Base-by-base conservation (phyloP, 371 early-diverging fungal genomes). In the Mucor saturninus region DNA sequence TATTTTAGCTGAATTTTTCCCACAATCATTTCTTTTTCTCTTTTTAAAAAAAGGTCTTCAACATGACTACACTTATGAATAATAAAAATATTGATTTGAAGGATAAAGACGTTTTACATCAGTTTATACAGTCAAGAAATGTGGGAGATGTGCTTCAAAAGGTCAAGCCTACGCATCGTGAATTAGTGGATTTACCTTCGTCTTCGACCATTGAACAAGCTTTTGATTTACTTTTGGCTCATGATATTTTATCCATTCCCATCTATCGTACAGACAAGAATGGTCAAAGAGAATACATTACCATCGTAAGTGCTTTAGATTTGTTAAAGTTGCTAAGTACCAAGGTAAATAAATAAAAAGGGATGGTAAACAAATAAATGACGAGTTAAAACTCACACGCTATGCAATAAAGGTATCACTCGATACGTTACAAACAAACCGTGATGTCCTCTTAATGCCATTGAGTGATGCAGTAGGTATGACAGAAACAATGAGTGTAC, bases 161-260 rank as follows among this genome's bases (percentile, higher is more conserved):
- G 42, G 76, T 72, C 32, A 84, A 84, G 64, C 75, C 72, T 7
- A 64, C 64, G 21, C 50, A 57, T 29, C 65, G 77, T 38, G 65
- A 71, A n/a, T 64, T 87, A 38, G 69, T 84, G 13, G 87, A 87
- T 63, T 71, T 87, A 56, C 83, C 82, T 49, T 66, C 73, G 49
- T 79, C 72, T 21, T 76, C 82, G 5, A 85, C 85, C 2, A 74
- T 87, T 53, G 87, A 87, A 66, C 72, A 83, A 49, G 84, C 84
- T n/a, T 79, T 87, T 65, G 80, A 85, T 61, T 64, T 84, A 14
- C 70, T 87, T 8, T 67, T 81, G 14, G 73, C 76, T 10, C 66
- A 84, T 49, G 83, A 87, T 59, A 84, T 87, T 13, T 69, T 82
- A 2, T 84, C 87, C n/a, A 79, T 84, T 6, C 87, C 87, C 3